A percentile compares a stretch with the other conserved stretches of the same genome.
Conservation (phyloP, 2,329 filamentous ascomycete species). For the Alternaria alternata region DNA sequence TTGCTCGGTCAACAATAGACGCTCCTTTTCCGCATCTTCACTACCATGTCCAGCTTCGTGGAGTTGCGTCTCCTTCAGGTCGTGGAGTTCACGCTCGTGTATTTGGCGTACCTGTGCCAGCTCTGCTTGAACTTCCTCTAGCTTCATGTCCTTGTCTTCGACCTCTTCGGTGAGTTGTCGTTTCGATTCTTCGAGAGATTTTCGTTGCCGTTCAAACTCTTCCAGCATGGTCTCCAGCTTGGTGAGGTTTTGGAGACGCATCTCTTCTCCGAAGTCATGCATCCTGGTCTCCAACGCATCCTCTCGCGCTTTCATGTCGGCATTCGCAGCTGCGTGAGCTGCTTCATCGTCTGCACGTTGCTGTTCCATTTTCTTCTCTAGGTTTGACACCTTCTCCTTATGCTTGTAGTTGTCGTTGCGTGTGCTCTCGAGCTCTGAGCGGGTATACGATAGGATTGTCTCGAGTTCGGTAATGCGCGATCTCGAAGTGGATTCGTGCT, state of each 20-base stretch:
- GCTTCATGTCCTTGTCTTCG: slow-evolving; percentile 3
- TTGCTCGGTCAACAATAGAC: slow-evolving; percentile 25
- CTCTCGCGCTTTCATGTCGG: slow-evolving; percentile 29
- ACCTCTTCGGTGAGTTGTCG: slow-evolving; percentile 10
- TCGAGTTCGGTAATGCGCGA: slow-evolving; percentile 47
- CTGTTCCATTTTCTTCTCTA: slow-evolving; percentile 29
- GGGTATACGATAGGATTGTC: slow-evolving; percentile 45
- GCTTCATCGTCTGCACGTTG: slow-evolving; percentile 21
- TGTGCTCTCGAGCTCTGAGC: slow-evolving; percentile 41
- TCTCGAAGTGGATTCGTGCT: slow-evolving; percentile 38
- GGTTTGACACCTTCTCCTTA: slow-evolving; percentile 28
- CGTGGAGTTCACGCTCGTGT: slow-evolving; percentile 16
- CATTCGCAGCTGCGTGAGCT: slow-evolving; percentile 14
- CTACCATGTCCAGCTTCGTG: not conserved
- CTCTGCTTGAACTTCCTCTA: slow-evolving; percentile 13
- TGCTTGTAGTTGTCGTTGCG: slow-evolving; percentile 43
- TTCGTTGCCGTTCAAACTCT: slow-evolving; percentile 18
- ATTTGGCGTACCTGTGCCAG: not conserved
- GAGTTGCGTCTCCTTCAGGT: slow-evolving; percentile 8
- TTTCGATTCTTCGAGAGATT: slow-evolving; percentile 8
- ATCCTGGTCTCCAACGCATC: slow-evolving; percentile 32
- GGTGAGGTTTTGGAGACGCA: slow-evolving; percentile 33
- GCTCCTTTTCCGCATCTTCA: slow-evolving; percentile 17
- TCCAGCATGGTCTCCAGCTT: slow-evolving; percentile 39
- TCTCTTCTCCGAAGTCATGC: slow-evolving; percentile 39